Evolutionary conservation across 495 filamentous ascomycete species (phyloP).

Genomic region (Entonaema liquescens): DNA sequence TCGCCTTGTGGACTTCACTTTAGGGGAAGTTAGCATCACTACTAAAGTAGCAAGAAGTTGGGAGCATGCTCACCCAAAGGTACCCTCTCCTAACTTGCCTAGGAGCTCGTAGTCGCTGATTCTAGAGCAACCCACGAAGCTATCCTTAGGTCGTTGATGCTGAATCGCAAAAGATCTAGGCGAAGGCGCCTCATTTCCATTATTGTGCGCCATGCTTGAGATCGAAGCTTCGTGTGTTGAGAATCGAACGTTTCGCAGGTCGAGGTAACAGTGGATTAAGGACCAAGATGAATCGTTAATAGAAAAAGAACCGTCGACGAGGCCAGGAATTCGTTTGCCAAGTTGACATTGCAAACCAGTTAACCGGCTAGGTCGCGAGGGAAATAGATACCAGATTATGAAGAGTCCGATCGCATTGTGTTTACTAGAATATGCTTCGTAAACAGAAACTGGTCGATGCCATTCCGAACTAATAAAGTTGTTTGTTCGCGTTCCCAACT

Average conservation of each 20-base stretch:
- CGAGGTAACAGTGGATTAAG: neutral
- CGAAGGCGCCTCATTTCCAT: conserved; percentile 45
- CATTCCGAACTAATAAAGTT: neutral
- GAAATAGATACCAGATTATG: conserved; percentile 5
- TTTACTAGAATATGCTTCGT: neutral
- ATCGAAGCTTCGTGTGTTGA: conserved; percentile 1
- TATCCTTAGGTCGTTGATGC: conserved; percentile 55
- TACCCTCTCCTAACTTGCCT: conserved; percentile 95
- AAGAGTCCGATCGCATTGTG: conserved; percentile 13
- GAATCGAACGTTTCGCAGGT: conserved; percentile 46
- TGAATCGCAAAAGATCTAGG: conserved; percentile 56
- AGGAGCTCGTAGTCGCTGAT: conserved; percentile 89
- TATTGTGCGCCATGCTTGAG: conserved; percentile 42
- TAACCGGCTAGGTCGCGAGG: conserved; percentile 15
- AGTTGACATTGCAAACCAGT: conserved; percentile 25
- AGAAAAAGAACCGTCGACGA: neutral
- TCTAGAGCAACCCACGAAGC: conserved; percentile 84
- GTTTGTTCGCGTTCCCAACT: conserved; percentile 8
- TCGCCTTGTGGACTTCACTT: conserved; percentile 92
- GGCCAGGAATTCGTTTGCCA: conserved; percentile 2
- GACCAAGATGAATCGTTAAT: neutral
- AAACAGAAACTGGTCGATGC: neutral
- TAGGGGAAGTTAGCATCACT: conserved; percentile 23
- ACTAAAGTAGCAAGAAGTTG: neutral
- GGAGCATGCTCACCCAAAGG: conserved; percentile 76